These are phyloP conservation scores for Tricholomella constricta DNA, from an alignment of 768 basidiomycete species.

Conservation along the genomic window DNA sequence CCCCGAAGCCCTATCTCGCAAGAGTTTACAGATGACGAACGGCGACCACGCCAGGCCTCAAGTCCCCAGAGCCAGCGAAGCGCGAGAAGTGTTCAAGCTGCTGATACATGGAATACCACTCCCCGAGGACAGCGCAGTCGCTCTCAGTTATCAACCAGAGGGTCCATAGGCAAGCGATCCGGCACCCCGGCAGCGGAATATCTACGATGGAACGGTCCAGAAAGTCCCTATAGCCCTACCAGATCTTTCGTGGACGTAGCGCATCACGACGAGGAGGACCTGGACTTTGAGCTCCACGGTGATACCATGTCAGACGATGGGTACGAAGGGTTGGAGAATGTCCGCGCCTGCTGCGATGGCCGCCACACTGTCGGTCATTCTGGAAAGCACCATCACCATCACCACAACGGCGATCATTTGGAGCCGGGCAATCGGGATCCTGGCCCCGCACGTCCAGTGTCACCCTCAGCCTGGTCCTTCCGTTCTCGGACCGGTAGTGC, in stretches of 20 bases:
- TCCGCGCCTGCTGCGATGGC: conserved; percentile 89
- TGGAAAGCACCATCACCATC: conserved; percentile 57
- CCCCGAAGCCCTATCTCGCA: conserved; percentile 54
- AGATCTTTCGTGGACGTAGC: conserved; percentile 64
- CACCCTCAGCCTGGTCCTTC: conserved; percentile 81
- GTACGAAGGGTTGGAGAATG: conserved; percentile 94
- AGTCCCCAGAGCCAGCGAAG: conserved; percentile 80
- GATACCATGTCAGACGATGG: conserved; percentile 72
- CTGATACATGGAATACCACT: conserved; percentile 72
- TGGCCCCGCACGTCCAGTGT: conserved; percentile 59
- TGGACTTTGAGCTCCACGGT: conserved; percentile 85
- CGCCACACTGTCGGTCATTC: conserved; percentile 79
- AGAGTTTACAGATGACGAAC: conserved; percentile 53
- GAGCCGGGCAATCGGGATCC: conserved; percentile 51
- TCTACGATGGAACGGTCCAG: conserved; percentile 74
- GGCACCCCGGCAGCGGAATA: conserved; percentile 94
- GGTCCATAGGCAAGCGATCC: conserved; percentile 80
- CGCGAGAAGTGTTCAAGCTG: conserved; percentile 55
- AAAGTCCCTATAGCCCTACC: conserved; percentile 76
- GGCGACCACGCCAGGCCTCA: conserved; percentile 45
- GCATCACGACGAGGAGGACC: conserved; percentile 56
- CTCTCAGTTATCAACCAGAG: conserved; percentile 73
- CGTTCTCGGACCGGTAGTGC: conserved; percentile 78
- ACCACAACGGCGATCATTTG: conserved; percentile 50
- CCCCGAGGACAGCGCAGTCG: conserved; percentile 77